Evolutionary conservation across 305 asterid genomes (phyloP).

Genomic region (Solanum chacoense): DNA sequence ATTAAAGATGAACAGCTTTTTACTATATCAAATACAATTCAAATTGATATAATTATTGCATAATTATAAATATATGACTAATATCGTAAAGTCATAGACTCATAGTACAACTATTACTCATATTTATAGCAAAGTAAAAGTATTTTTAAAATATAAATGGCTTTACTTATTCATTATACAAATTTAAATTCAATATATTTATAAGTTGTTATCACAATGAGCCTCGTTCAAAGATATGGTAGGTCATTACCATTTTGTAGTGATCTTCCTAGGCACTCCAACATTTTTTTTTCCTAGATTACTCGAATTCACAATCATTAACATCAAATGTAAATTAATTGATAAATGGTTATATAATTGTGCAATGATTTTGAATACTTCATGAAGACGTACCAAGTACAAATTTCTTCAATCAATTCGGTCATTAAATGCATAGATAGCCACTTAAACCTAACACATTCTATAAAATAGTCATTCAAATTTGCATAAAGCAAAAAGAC

Average conservation of each 20-base stretch:
- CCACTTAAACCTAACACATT: not conserved
- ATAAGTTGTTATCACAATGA: not conserved
- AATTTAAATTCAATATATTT: not conserved
- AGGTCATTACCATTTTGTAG: not conserved
- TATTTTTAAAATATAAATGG: not conserved
- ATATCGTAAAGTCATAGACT: not conserved
- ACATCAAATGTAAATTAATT: too few relatives aligned
- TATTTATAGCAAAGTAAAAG: not conserved
- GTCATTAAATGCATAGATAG: not conserved
- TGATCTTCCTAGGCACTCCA: not conserved
- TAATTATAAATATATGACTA: not conserved
- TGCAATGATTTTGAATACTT: not conserved
- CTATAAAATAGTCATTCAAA: not conserved
- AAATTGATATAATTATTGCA: too few relatives aligned
- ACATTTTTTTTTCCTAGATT: not conserved
- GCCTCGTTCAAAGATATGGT: not conserved
- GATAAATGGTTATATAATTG: too few relatives aligned
- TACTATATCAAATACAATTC: not conserved
- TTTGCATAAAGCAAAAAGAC: not conserved
- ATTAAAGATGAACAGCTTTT: not conserved
- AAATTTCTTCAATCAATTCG: not conserved
- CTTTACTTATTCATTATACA: not conserved
- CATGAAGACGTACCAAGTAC: not conserved
- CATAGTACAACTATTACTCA: not conserved
- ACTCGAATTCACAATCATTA: not conserved